Evolutionary conservation across 345 rosid species (phyloP).

Genomic region (Hevea brasiliensis): DNA sequence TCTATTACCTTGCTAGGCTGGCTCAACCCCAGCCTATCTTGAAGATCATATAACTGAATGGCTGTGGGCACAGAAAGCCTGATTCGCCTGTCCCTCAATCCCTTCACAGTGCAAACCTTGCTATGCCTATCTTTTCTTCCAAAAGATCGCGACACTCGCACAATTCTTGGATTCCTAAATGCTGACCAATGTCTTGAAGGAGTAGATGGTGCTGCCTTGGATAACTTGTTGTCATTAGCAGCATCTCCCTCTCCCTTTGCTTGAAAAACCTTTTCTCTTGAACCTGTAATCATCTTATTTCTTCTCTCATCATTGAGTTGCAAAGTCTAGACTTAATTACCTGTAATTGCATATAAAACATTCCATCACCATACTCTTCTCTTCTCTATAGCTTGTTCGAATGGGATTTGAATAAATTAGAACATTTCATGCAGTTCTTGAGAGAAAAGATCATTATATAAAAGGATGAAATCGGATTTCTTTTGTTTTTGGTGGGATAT

Average conservation of each 20-base stretch:
- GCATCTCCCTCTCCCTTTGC: slow-evolving; percentile 60
- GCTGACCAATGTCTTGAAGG: slow-evolving; percentile 85
- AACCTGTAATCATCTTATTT: slow-evolving; percentile 52
- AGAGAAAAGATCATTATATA: background rate
- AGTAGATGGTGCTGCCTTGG: slow-evolving; percentile 26
- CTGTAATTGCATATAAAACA: background rate
- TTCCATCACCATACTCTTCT: background rate
- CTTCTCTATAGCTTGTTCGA: too few species aligned
- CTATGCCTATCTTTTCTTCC: slow-evolving; percentile 99
- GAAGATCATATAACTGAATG: slow-evolving; percentile 84
- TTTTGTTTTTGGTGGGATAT: background rate
- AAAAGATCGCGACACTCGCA: slow-evolving; percentile 74
- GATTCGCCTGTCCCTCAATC: slow-evolving; percentile 81
- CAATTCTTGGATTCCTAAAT: slow-evolving; percentile 88
- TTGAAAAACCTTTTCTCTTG: slow-evolving; percentile 46
- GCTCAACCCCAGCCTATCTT: slow-evolving; percentile 74
- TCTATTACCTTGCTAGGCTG: slow-evolving; percentile 96
- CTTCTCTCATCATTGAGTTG: slow-evolving; percentile 36
- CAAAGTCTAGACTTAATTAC: background rate
- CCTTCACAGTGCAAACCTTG: slow-evolving; percentile 91
- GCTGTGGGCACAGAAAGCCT: slow-evolving; percentile 96
- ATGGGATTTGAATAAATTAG: too few species aligned
- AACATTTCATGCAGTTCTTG: too few species aligned
- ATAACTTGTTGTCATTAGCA: background rate
- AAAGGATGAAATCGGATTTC: background rate